Conservation (phyloP, 495 filamentous ascomycete species). For the Cercophora scortea region DNA sequence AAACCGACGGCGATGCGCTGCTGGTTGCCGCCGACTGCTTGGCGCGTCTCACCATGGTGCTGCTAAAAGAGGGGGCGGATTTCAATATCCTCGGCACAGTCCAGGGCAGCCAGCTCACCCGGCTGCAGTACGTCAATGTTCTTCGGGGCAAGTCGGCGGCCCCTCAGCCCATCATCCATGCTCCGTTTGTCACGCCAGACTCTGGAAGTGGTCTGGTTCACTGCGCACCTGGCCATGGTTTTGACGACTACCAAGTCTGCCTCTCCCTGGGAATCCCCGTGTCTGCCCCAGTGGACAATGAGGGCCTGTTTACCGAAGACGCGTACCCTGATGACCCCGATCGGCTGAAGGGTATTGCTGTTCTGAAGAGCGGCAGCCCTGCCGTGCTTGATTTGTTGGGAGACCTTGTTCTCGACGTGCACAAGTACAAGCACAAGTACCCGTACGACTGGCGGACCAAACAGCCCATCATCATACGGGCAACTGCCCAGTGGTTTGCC, state of each 20-base stretch:
- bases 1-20: conserved; percentile 43
- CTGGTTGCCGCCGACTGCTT: conserved; percentile 58
- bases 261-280: conserved; percentile 53
- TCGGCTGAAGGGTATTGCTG: conserved; percentile 39
- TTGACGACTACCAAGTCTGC: conserved; percentile 92
- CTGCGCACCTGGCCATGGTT: conserved; percentile 87
- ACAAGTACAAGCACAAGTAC: conserved; percentile 80
- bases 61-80: conserved; percentile 16
- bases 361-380: conserved; percentile 51
- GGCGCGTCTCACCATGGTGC: conserved; percentile 30
- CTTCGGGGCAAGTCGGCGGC: conserved; percentile 47
- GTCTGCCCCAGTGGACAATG: conserved; percentile 72
- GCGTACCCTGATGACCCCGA: conserved; percentile 61
- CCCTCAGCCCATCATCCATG: conserved; percentile 64
- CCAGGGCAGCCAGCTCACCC: conserved; percentile 56
- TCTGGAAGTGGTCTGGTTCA: conserved; percentile 93
- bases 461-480: conserved; percentile 78
- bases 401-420: conserved; percentile 53
- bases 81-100: conserved; percentile 50
- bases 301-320: conserved; percentile 68
- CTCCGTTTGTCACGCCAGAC: conserved; percentile 75
- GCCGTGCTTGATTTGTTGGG: conserved; percentile 60
- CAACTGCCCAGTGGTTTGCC: conserved; percentile 97
- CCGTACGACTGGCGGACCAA: conserved; percentile 98
- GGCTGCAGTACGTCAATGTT: conserved; percentile 56